Evolutionary conservation across 768 basidiomycete species (phyloP), one percentile per base, ranked within the genome.

Genomic region (Mycena epipterygia): DNA sequence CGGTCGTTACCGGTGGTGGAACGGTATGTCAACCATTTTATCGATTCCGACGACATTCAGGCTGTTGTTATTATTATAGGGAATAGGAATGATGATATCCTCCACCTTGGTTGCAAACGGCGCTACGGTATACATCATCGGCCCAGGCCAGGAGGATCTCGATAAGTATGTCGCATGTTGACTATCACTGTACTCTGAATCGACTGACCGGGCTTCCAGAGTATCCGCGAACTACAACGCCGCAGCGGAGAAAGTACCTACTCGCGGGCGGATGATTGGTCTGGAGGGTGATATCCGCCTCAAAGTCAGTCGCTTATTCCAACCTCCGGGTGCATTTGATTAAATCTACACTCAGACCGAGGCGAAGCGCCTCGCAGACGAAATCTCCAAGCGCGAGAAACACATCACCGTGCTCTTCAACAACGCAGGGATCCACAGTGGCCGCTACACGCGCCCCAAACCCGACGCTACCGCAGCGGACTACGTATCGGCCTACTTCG

Each of bases 41-140:
- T n/a, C n/a, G n/a, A n/a, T n/a, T n/a, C n/a, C n/a, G n/a, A n/a
- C n/a, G n/a, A n/a, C n/a, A n/a, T n/a, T n/a, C n/a, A n/a, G n/a
- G n/a, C n/a, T n/a, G n/a, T n/a, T n/a, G n/a, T n/a, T n/a, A n/a
- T n/a, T n/a, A n/a, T 13, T 44, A 32, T 64, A 84, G 85, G 87
- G 87, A 0, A 86, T 87, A n/a, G 87, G 87, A 1, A 75, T 87
- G 48, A 88, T 88, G 87, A 86, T 88, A 25, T 81, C 79, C 65
- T 82, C 83, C 13, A 85, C 86, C 0, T 75, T 88, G 2, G 70
- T 86, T 13, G 84, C 85, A 3, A 88, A 88, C 68, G 85, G 85
- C 11, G 87, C 87, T 1, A 84, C 79, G 0, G 87, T 88, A 3
- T 87, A 86, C 61, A 85, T 87, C 51, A 82, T 87, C 32, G 87